Base-by-base conservation (phyloP, 352 stramenopile species). In the Pythium insidiosum region DNA sequence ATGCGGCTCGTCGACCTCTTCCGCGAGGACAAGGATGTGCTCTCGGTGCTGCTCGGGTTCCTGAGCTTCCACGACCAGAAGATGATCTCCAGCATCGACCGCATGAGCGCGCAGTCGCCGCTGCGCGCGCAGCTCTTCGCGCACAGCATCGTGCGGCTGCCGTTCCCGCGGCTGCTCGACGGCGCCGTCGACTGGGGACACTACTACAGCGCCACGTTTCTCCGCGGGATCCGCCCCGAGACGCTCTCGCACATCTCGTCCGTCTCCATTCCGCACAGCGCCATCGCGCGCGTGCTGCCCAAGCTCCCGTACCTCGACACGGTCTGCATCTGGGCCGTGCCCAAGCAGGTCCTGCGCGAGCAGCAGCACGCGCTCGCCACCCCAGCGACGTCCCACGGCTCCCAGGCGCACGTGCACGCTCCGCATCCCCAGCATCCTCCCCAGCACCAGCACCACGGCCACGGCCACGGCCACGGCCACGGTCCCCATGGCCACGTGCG, bases 241-340 rank as follows among this genome's bases (percentile, higher is more conserved):
- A 57, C 51, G 49, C 49, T 57, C 16, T 16, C 46, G 49, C 49
- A 57, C 28, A 50, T 57, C 28, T 43, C 41, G 18, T 57, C 49
- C 12, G 49, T 57, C 18, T 47, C 49, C 2, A 57, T 57, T 30
- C 49, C 49, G 42, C 49, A 57, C 42, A 57, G 49, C 34, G 42
- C 50, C 21, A 24, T 57, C 26, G 49, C 49, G 15, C 37, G 30
- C 29, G 49, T 36, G 31, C 42, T 57, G n/a, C 16, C 41, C 20
- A 40, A 41, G 42, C 35, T 57, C 41, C 49, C 49, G 15, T 51
- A 39, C 25, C 36, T 57, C 11, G 49, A 57, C 42, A 57, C 41
- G 23, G 49, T 57, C n/a, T 57, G 49, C 31, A 51, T 57, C 42
- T 57, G 49, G 49, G 51, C 41, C 26, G 41, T 51, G 39, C 49